Evolutionary conservation across 768 basidiomycete genomes (phyloP), one percentile per base, ranked within the genome.

Genomic region (Pleurotus salmoneostramineus): DNA sequence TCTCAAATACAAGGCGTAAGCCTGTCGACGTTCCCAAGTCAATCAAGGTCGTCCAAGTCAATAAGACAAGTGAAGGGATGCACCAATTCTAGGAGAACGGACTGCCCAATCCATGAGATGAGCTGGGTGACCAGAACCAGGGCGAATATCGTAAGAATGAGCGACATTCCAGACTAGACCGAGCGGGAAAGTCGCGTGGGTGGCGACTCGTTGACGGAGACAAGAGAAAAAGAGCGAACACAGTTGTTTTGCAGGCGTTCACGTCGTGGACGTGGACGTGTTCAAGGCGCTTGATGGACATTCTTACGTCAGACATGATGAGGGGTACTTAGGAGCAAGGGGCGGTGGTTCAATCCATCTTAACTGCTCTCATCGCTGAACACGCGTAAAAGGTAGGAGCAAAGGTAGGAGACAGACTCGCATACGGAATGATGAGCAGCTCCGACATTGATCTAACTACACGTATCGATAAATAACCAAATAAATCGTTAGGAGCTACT

Each of bases 101-200:
- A 81, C 68, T 93, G 83, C 46, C 95, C 95, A 52, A 96, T 81
- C 94, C 93, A 95, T 50, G 87, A 83, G 60, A 96, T 81, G 64
- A 93, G 77, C 69, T 95, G 88, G 2, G 91, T 89, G 55, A 92
- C 61, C 65, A 96, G 85, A 34, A 92, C 91, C 55, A 95, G 80
- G 14, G 80, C 70, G 67, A 98, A 93, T 60, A 96, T 90, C 27
- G 90, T 82, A 56, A 94, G 65, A 43, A 94, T 84, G 57, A 95
- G 83, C 61, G 90, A 82, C 91, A 93, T 93, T 60, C 34, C 42
- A 5, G 40, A 7, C 2, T 36, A 40, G 44, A 14, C 14, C 44
- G 44, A 11, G 17, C 12, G 14, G 10, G 6, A 17, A 11, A 17
- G 17, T 17, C 44, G 15, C 6, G n/a, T 10, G 40, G 8, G 40